Evolutionary conservation across 106 monocot species (phyloP).

Genomic region (Platanthera zijinensis): DNA sequence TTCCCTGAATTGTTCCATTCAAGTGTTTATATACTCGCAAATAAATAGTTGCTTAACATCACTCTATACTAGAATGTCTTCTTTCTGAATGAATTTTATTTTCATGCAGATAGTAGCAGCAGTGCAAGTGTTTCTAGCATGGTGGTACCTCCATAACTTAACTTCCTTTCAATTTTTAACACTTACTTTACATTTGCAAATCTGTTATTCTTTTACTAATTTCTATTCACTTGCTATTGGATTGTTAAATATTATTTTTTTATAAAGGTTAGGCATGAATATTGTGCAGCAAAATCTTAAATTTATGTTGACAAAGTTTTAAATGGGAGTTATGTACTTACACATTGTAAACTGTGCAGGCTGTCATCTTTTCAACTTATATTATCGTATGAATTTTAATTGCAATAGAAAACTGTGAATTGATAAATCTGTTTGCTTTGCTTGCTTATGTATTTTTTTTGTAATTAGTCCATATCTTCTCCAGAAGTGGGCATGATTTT

Average conservation of each 20-base stretch:
- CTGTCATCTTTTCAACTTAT: neutral
- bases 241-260: neutral
- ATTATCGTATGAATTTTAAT: neutral
- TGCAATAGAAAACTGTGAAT: neutral
- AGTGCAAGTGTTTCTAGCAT: neutral
- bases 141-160: neutral
- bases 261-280: neutral
- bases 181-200: neutral
- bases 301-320: neutral
- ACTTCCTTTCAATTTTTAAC: neutral
- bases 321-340: neutral
- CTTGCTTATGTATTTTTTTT: neutral
- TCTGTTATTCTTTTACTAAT: neutral
- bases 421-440: neutral
- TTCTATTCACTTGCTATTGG: neutral
- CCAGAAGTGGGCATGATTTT: neutral
- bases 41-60: neutral
- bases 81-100: neutral
- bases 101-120: slow-evolving; percentile 3
- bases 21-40: neutral
- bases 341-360: neutral
- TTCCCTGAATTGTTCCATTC: neutral
- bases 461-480: neutral
- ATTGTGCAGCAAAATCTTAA: neutral
- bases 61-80: neutral